A percentile compares a stretch with the other conserved stretches of the same genome.
phyloP scores from a whole-genome alignment of 2,329 filamentous ascomycete species.

The Fusarium buxicola region DNA sequence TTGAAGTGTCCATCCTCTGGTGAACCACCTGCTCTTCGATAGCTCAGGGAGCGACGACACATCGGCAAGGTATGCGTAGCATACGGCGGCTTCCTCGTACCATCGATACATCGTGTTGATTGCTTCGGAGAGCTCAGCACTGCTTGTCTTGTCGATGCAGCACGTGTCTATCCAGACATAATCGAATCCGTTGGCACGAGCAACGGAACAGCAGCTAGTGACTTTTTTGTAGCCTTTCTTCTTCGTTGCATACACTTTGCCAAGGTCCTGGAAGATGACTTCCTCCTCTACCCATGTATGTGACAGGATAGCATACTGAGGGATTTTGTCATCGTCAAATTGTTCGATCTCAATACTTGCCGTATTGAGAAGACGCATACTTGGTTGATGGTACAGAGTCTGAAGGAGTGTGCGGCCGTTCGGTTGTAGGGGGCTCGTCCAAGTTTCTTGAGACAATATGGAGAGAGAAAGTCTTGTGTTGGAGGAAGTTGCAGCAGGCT shows the following conservation, averaged over 20 bases:
- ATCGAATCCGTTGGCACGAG: too few species aligned
- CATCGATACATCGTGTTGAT: constrained; percentile 41
- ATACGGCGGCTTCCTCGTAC: constrained; percentile 45
- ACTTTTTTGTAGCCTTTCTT: constrained; percentile 18
- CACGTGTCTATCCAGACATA: constrained; percentile 31
- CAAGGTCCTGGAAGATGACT: constrained; percentile 11
- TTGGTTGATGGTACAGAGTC: too few species aligned
- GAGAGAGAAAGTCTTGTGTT: too few species aligned
- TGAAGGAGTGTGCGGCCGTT: too few species aligned
- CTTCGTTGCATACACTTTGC: background rate
- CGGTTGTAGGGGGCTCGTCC: too few species aligned
- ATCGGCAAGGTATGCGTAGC: constrained; percentile 29
- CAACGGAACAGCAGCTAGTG: constrained; percentile 5
- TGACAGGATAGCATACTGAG: constrained; percentile 19
- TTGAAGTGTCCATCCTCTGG: constrained; percentile 38
- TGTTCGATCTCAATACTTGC: too few species aligned
- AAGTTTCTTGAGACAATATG: too few species aligned
- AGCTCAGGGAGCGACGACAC: background rate
- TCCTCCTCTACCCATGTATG: constrained; percentile 24
- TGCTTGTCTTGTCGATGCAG: constrained; percentile 33
- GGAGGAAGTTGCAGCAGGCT: too few species aligned
- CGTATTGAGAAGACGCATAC: too few species aligned
- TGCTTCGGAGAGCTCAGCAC: constrained; percentile 36
- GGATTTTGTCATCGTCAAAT: too few species aligned
- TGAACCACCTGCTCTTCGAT: constrained; percentile 19